Evolutionary conservation across 1,284 basidiomycete species (phyloP), one percentile per base, ranked within the genome.

Genomic region (Melampsora larici-populina): DNA sequence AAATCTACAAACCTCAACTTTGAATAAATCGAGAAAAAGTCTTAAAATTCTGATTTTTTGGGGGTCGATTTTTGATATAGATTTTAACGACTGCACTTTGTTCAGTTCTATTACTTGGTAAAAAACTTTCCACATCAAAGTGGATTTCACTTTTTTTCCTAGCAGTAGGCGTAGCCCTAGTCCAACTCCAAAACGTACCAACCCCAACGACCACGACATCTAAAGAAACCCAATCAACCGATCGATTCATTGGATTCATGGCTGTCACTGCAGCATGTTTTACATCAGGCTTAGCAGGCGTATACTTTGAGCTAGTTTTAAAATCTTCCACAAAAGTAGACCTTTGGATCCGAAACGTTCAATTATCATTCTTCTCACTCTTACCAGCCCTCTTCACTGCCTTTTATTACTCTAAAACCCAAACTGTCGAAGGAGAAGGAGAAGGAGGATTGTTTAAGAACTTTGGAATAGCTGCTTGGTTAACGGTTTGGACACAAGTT

Each of bases 31-130:
- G n/a, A n/a, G n/a, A n/a, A n/a, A n/a, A n/a, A n/a, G n/a, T n/a
- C n/a, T n/a, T n/a, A n/a, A n/a, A n/a, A n/a, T n/a, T n/a, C n/a
- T n/a, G n/a, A n/a, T n/a, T n/a, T n/a, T n/a, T n/a, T n/a, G n/a
- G n/a, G n/a, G n/a, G n/a, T n/a, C n/a, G n/a, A n/a, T n/a, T n/a
- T n/a, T n/a, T n/a, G n/a, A n/a, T n/a, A 72, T 83, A 97, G 86
- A 97, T 98, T 81, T 89, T 98, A 79, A 97, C 95, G 36, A 98
- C 95, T 15, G 95, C 95, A 18, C 92, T 90, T 64, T 97, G 96
- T 85, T 95, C 92, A 55, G 94, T 97, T 78, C 83, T 93, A 13
- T 87, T 98, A 40, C 88, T 98, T n/a, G 89, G 92, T 79, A 92
- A 90, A 81, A 89, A 90, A 79, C 86, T 97, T 31, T 88, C 87